Conservation (phyloP, 1,284 basidiomycete species). For the Rhodotorula sp. region DNA sequence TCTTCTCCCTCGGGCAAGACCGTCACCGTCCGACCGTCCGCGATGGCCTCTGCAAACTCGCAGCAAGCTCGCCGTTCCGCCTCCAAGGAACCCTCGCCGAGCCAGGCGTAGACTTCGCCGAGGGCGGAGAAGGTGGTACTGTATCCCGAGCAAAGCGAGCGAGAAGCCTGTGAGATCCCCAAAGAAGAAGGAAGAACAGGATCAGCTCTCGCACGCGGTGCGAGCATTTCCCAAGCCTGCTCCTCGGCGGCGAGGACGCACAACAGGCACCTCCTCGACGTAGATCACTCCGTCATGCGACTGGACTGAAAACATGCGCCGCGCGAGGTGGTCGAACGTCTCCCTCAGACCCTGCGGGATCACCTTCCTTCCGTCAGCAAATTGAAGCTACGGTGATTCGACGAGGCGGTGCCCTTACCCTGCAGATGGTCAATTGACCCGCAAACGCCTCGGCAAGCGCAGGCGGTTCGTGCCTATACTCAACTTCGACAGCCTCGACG, state of each 20-base stretch:
- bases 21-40: conserved; percentile 20
- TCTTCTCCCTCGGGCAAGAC: conserved; percentile 26
- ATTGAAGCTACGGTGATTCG: too few species aligned
- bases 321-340: conserved; percentile 32
- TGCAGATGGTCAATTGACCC: conserved; percentile 31
- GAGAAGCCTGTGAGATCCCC: conserved; percentile 4
- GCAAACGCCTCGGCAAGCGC: conserved; percentile 28
- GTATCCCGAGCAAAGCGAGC: conserved; percentile 29
- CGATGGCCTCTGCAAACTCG: conserved; percentile 34
- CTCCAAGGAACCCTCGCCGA: conserved; percentile 22
- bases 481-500: conserved; percentile 1
- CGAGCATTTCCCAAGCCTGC: too few species aligned
- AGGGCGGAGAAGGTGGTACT: conserved; percentile 16
- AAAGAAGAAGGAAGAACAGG: background rate
- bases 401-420: background rate
- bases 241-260: background rate
- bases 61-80: conserved; percentile 21
- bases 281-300: conserved; percentile 14
- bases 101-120: conserved; percentile 37
- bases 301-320: conserved; percentile 18
- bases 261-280: conserved; percentile 29
- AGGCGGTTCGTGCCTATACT: conserved; percentile 11
- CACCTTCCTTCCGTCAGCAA: background rate
- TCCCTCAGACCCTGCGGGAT: conserved; percentile 19
- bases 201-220: background rate